Evolutionary conservation across 495 filamentous ascomycete species (phyloP), one percentile per base, ranked within the genome.

Genomic region (Penicillium herquei): DNA sequence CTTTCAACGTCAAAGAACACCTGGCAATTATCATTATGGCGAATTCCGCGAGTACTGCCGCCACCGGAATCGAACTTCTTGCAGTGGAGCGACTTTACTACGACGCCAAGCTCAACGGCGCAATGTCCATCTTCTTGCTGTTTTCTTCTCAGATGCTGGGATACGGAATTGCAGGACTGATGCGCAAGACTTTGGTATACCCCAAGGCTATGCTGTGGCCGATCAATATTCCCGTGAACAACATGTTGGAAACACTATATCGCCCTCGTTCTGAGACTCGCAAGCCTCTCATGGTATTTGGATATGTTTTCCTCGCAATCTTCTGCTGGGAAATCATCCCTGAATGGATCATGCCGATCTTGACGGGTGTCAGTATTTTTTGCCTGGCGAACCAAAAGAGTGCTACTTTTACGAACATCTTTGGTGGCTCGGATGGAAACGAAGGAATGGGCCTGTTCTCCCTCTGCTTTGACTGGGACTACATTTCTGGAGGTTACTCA

Each of bases 401-500:
- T 32, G 30, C 45, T 10, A 30, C 33, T n/a, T 48, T 48, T 34
- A 48, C 45, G 6, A 48, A 48, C 14, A 13, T 48, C 6, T 48
- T 48, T 34, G 45, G 45, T 10, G 45, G 45, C 9, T 21, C 45
- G 3, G 33, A 30, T 48, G 45, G 45, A 31, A 48, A 48, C 31
- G 45, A 48, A 48, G 45, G 45, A 14, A 31, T 48, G 26, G 45
- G 45, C n/a, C 45, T 48, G 30, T 48, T 48, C 7, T 48, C 45
- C 6, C 26, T 48, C 1, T 48, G 45, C 45, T 34, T 48, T 10
- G 45, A 48, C 13, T 48, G 45, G 45, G 45, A 48, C 14, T 48
- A 48, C 31, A 48, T 48, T 60, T 59, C 67, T 14, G 41, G 41
- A 30, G 41, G 41, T 21, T 44, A 44, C 41, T 13, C 4, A 32